Conservation (phyloP, 2,329 filamentous ascomycete species). For the Exophiala dermatitidis region DNA sequence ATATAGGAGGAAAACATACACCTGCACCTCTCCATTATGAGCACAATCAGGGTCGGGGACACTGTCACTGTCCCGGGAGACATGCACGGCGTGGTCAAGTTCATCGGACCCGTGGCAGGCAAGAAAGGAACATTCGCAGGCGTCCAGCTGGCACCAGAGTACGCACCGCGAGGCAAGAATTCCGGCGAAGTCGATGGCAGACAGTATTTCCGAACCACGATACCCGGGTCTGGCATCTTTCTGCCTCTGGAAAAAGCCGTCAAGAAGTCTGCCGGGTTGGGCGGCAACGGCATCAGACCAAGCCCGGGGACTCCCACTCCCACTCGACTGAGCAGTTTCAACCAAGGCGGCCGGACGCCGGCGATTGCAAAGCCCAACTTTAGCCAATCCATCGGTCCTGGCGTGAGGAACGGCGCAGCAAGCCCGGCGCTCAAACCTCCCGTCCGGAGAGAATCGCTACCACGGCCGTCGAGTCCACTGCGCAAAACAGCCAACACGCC, state of each 20-base stretch:
- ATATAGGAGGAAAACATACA: neutral
- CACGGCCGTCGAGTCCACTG: slow-evolving; percentile 79
- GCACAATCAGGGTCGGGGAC: slow-evolving; percentile 24
- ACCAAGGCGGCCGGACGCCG: slow-evolving; percentile 46
- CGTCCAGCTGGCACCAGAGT: slow-evolving; percentile 77
- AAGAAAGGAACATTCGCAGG: slow-evolving; percentile 90
- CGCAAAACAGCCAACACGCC: slow-evolving; percentile 52
- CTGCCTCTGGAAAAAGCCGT: slow-evolving; percentile 75
- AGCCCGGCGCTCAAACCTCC: slow-evolving; percentile 66
- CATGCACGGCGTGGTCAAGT: slow-evolving; percentile 85
- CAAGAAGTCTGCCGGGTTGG: slow-evolving; percentile 45
- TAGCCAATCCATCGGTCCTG: slow-evolving; percentile 77
- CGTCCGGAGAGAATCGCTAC: slow-evolving; percentile 64
- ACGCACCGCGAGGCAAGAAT: slow-evolving; percentile 81
- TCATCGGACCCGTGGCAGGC: slow-evolving; percentile 75
- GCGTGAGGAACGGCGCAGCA: slow-evolving; percentile 47
- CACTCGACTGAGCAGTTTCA: slow-evolving; percentile 51
- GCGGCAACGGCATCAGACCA: slow-evolving; percentile 7
- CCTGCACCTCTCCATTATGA: slow-evolving; percentile 14
- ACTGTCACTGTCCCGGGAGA: slow-evolving; percentile 49
- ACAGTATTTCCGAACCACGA: slow-evolving; percentile 71
- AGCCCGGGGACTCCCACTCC: slow-evolving; percentile 40
- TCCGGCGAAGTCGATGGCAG: slow-evolving; percentile 86
- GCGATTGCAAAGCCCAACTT: slow-evolving; percentile 64
- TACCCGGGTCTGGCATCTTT: slow-evolving; percentile 84